A percentile compares a stretch with the other conserved stretches of the same genome.
These are phyloP conservation scores for Candida tetrigidarum DNA, from an alignment of 1,139 yeast genomes.

Conservation along the genomic window DNA sequence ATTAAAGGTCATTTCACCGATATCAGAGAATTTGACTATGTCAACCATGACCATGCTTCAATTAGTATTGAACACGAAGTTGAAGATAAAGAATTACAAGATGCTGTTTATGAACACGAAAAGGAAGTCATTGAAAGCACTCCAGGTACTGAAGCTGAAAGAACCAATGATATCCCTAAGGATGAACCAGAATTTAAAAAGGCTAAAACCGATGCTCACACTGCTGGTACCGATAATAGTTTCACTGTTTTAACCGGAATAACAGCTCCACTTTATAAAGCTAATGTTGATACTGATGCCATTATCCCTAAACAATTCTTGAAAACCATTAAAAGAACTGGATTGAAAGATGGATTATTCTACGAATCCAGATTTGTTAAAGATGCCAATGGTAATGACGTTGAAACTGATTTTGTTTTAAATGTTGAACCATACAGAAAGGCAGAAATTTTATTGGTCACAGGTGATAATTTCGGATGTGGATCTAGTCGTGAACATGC, in stretches of 20 bases:
- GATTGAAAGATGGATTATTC: conserved; percentile 84
- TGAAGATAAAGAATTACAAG: conserved; percentile 64
- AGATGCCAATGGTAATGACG: conserved; percentile 72
- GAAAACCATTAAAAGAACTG: conserved; percentile 97
- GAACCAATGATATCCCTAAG: conserved; percentile 60
- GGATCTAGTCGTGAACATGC: conserved; percentile 99
- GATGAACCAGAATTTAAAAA: conserved; percentile 37
- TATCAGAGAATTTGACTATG: conserved; percentile 78
- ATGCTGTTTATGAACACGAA: conserved; percentile 72
- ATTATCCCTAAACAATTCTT: conserved; percentile 98
- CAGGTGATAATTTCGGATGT: conserved; percentile 98
- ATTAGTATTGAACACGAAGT: conserved; percentile 54
- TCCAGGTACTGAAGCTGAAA: conserved; percentile 47
- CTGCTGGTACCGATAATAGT: conserved; percentile 64
- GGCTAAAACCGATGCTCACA: conserved; percentile 28
- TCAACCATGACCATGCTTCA: conserved; percentile 62
- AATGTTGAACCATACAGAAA: conserved; percentile 81
- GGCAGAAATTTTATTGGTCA: conserved; percentile 83
- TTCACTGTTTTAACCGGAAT: conserved; percentile 79
- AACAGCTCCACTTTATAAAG: conserved; percentile 93
- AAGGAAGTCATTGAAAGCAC: conserved; percentile 54
- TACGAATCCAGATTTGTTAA: conserved; percentile 83
- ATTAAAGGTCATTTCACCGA: conserved; percentile 90
- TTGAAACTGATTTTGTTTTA: conserved; percentile 84
- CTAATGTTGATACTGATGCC: conserved; percentile 97